A percentile compares a stretch with the other conserved stretches of the same genome.
Conservation (phyloP, 352 stramenopile genomes). For the Pythium volutum region DNA sequence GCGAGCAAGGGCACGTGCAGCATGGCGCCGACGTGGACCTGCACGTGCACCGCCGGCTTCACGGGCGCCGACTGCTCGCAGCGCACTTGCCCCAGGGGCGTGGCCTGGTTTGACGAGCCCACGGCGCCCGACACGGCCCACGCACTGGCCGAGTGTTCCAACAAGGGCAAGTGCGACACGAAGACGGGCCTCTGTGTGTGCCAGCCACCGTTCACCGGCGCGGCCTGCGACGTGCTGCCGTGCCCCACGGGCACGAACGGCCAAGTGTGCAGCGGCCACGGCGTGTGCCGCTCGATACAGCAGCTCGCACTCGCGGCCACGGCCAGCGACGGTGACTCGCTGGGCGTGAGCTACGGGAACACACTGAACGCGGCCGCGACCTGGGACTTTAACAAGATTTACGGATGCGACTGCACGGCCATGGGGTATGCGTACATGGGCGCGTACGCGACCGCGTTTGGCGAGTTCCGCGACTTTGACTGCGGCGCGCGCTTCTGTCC, state of each 20-base stretch:
- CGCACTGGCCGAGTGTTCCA: constrained; percentile 47
- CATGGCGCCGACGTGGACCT: constrained; percentile 40
- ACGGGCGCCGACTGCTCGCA: constrained; percentile 52
- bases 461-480: constrained; percentile 52
- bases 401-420: constrained; percentile 69
- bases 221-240: constrained; percentile 65
- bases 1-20: constrained; percentile 41
- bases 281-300: constrained; percentile 74
- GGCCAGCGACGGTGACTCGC: constrained; percentile 31
- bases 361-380: constrained; percentile 50
- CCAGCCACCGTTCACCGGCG: constrained; percentile 64
- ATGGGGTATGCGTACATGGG: constrained; percentile 59
- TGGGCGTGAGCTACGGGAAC: constrained; percentile 58
- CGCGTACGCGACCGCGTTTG: constrained; percentile 50
- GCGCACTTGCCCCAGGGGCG: constrained; percentile 46
- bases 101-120: constrained; percentile 67
- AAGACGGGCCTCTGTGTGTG: constrained; percentile 60
- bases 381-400: constrained; percentile 86
- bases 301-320: constrained; percentile 46
- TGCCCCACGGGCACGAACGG: constrained; percentile 33
- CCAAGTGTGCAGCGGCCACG: constrained; percentile 58
- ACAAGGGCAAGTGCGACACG: constrained; percentile 51
- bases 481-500: constrained; percentile 87
- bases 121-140: constrained; percentile 50
- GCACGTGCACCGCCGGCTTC: constrained; percentile 61